phyloP scores from a whole-genome alignment of 2,329 filamentous ascomycete species.

The Cladophialophora yegresii region DNA sequence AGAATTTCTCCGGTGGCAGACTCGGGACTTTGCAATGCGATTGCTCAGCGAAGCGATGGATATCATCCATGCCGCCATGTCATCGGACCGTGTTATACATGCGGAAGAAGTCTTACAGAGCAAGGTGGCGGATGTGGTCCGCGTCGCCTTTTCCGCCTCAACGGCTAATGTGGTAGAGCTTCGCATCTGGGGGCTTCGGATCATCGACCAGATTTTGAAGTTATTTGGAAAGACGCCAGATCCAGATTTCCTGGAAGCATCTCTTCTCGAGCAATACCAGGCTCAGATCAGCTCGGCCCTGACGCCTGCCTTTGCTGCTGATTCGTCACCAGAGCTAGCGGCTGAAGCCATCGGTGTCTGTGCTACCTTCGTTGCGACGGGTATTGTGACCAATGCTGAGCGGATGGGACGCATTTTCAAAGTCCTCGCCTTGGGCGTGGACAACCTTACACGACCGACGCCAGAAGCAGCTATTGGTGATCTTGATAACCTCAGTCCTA shows the following conservation, averaged over 20 bases:
- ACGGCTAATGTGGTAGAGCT: slow-evolving; percentile 90
- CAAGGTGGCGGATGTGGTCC: slow-evolving; percentile 85
- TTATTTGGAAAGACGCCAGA: slow-evolving; percentile 93
- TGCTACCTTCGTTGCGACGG: slow-evolving; percentile 94
- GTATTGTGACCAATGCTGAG: slow-evolving; percentile 95
- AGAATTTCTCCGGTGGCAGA: slow-evolving; percentile 92
- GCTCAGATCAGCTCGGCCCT: slow-evolving; percentile 96
- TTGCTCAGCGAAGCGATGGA: slow-evolving; percentile 81
- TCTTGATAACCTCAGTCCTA: slow-evolving; percentile 86
- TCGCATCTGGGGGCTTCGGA: slow-evolving; percentile 85
- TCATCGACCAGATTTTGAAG: slow-evolving; percentile 88
- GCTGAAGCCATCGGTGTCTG: slow-evolving; percentile 97
- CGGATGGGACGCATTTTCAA: slow-evolving; percentile 99
- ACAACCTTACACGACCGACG: slow-evolving; percentile 65
- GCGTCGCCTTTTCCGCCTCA: slow-evolving; percentile 95
- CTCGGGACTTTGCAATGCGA: slow-evolving; percentile 88
- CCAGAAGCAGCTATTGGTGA: slow-evolving; percentile 69
- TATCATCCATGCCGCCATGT: slow-evolving; percentile 75
- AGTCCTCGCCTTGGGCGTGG: slow-evolving; percentile 82
- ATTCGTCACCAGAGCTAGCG: slow-evolving; percentile 93
- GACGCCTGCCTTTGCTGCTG: slow-evolving; percentile 91
- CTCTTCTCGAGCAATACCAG: slow-evolving; percentile 95
- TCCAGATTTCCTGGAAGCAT: slow-evolving; percentile 96
- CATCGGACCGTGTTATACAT: slow-evolving; percentile 73
- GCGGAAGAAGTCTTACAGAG: slow-evolving; percentile 78